Evolutionary conservation across 1,284 basidiomycete genomes (phyloP).

Genomic region (Prillingera fragicola): DNA sequence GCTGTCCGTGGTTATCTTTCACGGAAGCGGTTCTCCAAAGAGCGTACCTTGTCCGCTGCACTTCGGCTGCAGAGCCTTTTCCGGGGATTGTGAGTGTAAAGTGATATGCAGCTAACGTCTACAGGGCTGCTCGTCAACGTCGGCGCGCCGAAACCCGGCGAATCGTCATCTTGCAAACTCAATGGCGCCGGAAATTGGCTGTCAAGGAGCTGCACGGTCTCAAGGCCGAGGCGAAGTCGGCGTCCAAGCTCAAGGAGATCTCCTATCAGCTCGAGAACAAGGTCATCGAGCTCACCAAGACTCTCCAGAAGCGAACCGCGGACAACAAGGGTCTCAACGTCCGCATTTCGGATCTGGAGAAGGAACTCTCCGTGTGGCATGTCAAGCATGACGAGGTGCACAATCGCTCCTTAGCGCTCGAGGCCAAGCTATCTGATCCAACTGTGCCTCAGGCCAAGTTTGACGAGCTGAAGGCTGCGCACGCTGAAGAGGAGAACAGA

Average conservation of each 20-base stretch:
- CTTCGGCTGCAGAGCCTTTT: slow-evolving; percentile 75
- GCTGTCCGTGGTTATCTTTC: slow-evolving; percentile 76
- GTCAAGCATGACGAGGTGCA: slow-evolving; percentile 87
- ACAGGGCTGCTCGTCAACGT: slow-evolving; percentile 62
- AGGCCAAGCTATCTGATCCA: slow-evolving; percentile 63
- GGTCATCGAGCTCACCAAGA: slow-evolving; percentile 96
- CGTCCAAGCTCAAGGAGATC: slow-evolving; percentile 97
- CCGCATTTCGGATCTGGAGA: slow-evolving; percentile 71
- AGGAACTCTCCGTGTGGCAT: slow-evolving; percentile 78
- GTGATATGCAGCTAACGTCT: not conserved
- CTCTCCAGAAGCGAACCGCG: slow-evolving; percentile 80
- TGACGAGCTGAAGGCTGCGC: slow-evolving; percentile 69
- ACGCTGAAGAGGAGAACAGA: slow-evolving; percentile 73
- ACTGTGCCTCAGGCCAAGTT: slow-evolving; percentile 70
- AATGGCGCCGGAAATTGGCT: slow-evolving; percentile 81
- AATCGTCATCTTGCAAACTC: slow-evolving; percentile 84
- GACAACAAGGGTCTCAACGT: slow-evolving; percentile 84
- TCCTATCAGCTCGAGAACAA: slow-evolving; percentile 98
- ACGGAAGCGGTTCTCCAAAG: slow-evolving; percentile 60
- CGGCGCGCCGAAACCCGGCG: slow-evolving; percentile 63
- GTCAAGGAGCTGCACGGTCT: slow-evolving; percentile 77
- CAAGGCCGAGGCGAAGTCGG: slow-evolving; percentile 87
- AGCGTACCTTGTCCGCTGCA: slow-evolving; percentile 63
- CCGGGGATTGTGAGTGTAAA: slow-evolving; percentile 69
- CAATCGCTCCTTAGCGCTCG: slow-evolving; percentile 65